These are phyloP conservation scores for Ustilago hordei DNA, from an alignment of 1,284 basidiomycete species.

Conservation along the genomic window DNA sequence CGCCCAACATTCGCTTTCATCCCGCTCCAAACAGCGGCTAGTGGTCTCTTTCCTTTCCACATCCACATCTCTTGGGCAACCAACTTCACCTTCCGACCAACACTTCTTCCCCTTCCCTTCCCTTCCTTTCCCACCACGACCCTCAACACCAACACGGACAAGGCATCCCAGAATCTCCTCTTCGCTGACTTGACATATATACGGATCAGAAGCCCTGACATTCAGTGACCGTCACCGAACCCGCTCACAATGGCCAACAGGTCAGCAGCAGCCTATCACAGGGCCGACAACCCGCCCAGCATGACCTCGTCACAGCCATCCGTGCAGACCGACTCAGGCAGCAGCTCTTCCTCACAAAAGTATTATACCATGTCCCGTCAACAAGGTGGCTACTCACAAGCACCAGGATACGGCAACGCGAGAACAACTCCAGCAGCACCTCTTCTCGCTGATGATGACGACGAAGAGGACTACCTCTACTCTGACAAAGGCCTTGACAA, in stretches of 20 bases:
- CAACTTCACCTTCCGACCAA: neutral
- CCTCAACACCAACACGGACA: neutral
- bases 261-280: slow-evolving; percentile 40
- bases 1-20: neutral
- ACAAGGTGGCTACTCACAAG: slow-evolving; percentile 9
- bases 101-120: neutral
- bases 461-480: slow-evolving; percentile 50
- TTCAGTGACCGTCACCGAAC: neutral
- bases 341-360: slow-evolving; percentile 42
- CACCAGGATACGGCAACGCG: slow-evolving; percentile 8
- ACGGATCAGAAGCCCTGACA: neutral
- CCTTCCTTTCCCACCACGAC: neutral
- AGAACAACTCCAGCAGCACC: slow-evolving; percentile 19
- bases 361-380: slow-evolving; percentile 29
- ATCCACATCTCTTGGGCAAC: neutral
- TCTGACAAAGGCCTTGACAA: slow-evolving; percentile 32
- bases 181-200: neutral
- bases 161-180: neutral
- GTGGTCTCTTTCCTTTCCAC: neutral
- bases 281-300: slow-evolving; percentile 40
- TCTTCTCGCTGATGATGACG: slow-evolving; percentile 37
- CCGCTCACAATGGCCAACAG: slow-evolving; percentile 21
- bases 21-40: slow-evolving; percentile 11
- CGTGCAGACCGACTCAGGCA: slow-evolving; percentile 34
- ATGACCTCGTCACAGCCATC: slow-evolving; percentile 39